These are phyloP conservation scores for Penicillium tannophilum DNA, from an alignment of 495 filamentous ascomycete species.

Conservation along the genomic window DNA sequence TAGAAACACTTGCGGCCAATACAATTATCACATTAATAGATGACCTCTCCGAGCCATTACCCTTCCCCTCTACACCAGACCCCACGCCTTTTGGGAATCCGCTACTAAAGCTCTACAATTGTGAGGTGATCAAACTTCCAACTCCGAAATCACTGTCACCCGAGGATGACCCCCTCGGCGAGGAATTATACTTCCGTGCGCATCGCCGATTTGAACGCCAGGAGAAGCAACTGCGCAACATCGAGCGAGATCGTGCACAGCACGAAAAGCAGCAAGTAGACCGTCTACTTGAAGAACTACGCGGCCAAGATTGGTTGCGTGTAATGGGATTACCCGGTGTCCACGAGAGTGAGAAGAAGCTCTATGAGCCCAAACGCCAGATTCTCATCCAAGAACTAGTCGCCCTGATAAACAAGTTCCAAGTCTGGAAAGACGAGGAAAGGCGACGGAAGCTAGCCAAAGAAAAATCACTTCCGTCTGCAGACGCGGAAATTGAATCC, in stretches of 20 bases:
- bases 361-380: slow-evolving; percentile 81
- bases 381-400: slow-evolving; percentile 82
- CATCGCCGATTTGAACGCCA: slow-evolving; percentile 81
- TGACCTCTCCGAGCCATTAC: slow-evolving; percentile 41
- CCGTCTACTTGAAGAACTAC: slow-evolving; percentile 80
- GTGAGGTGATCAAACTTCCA: slow-evolving; percentile 35
- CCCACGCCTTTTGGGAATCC: slow-evolving; percentile 43
- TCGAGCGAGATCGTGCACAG: slow-evolving; percentile 87
- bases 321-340: slow-evolving; percentile 89
- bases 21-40: slow-evolving; percentile 50
- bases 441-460: slow-evolving; percentile 73
- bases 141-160: slow-evolving; percentile 10
- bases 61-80: slow-evolving; percentile 19
- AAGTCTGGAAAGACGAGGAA: slow-evolving; percentile 85
- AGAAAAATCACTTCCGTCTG: slow-evolving; percentile 52
- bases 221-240: slow-evolving; percentile 91
- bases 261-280: slow-evolving; percentile 90
- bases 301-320: slow-evolving; percentile 90
- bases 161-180: slow-evolving; percentile 64
- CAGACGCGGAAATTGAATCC: slow-evolving; percentile 16
- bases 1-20: slow-evolving; percentile 48
- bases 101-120: slow-evolving; percentile 40
- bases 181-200: slow-evolving; percentile 64
- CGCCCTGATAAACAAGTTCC: slow-evolving; percentile 81
- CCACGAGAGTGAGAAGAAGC: slow-evolving; percentile 78